Base-by-base conservation (phyloP, 768 basidiomycete genomes). In the Amanita pseudoporphyria region DNA sequence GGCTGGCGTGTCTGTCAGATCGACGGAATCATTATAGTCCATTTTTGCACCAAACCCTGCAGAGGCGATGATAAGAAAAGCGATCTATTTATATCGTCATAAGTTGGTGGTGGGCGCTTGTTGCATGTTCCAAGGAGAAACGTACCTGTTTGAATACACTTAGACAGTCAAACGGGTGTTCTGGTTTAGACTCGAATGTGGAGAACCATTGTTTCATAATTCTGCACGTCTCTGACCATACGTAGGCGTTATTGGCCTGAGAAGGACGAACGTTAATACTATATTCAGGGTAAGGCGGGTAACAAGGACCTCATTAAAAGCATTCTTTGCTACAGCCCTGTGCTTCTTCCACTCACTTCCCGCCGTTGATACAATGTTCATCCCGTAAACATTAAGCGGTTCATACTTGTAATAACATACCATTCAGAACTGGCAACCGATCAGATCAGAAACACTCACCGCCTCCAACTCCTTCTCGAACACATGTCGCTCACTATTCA, bases 241-340 rank as follows among this genome's bases (percentile, higher is more conserved):
- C 74, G n/a, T 76, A 61, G 5, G 71, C 67, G 48, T 70, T 64
- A 31, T 76, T 73, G 9, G 67, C 64, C 74, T 76, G 14, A 13
- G 21, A 7, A n/a, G 13, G n/a, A 21, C 30, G 13, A 28, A 13
- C 19, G 3, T 41, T n/a, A 26, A 26, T 14, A n/a, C n/a, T n/a
- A n/a, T n/a, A n/a, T n/a, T n/a, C n/a, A n/a, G n/a, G n/a, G n/a
- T 10, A 35, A 45, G 3, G 35, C 14, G 10, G 41, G n/a, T n/a
- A n/a, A n/a, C n/a, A n/a, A 58, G 41, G 48, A 63, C 76, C 61
- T 77, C 76, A 40, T 68, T 74, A 58, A 78, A 78, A 0, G 76
- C 76, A 10, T 72, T 68, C 47, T 71, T 74, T 18, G 72, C 62
- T 0, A 73, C 62, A 9, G 57, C 59, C 37, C 73, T 64, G 53